phyloP scores from a whole-genome alignment of 2,329 filamentous ascomycete genomes.

The Alternaria infectoria region DNA sequence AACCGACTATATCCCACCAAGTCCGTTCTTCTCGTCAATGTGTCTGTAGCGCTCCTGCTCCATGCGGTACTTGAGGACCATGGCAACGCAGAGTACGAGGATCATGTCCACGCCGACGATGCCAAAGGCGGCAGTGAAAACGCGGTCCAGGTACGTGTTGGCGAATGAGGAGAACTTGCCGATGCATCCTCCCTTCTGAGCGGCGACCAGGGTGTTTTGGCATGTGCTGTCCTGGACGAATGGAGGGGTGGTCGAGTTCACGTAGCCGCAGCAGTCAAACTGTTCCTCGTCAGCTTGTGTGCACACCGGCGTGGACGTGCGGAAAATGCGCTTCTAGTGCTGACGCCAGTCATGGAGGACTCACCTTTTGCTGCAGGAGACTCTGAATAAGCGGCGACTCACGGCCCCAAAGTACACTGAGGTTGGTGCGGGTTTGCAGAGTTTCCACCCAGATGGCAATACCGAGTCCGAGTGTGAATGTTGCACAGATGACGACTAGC shows the following conservation, averaged over 20 bases:
- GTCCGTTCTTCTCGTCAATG: constrained; percentile 76
- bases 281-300: constrained; percentile 46
- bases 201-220: constrained; percentile 72
- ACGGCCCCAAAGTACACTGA: constrained; percentile 65
- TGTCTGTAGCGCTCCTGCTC: constrained; percentile 79
- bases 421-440: constrained; percentile 68
- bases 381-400: constrained; percentile 66
- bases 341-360: constrained; percentile 29
- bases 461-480: constrained; percentile 67
- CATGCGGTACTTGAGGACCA: constrained; percentile 80
- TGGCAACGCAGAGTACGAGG: constrained; percentile 73
- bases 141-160: constrained; percentile 73
- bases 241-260: constrained; percentile 72
- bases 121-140: constrained; percentile 82
- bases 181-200: constrained; percentile 73
- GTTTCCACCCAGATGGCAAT: constrained; percentile 73
- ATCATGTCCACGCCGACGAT: constrained; percentile 74
- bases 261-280: constrained; percentile 83
- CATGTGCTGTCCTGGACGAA: constrained; percentile 74
- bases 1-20: constrained; percentile 32
- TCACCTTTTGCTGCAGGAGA: constrained; percentile 72
- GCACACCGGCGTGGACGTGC: constrained; percentile 4
- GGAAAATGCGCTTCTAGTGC: not conserved
- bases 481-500: constrained; percentile 69
- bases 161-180: constrained; percentile 70